phyloP scores from a whole-genome alignment of 352 stramenopile species.

The Salisapilia sapeloensis region DNA sequence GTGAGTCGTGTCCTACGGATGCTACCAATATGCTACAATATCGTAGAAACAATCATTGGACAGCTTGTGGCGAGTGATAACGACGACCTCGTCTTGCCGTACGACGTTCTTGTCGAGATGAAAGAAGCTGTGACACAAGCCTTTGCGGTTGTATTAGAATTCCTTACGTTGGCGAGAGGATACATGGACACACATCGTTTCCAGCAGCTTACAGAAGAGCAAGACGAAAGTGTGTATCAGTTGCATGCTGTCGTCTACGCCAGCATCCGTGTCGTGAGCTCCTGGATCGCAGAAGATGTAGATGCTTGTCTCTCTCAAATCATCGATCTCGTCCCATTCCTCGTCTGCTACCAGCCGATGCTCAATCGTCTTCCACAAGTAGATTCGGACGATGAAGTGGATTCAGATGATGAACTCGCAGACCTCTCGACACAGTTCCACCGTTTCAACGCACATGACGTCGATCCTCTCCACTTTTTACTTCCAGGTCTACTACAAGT shows the following conservation, averaged over 20 bases:
- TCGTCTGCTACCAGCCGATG: slow-evolving; percentile 57
- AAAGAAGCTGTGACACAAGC: slow-evolving; percentile 49
- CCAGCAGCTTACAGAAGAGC: slow-evolving; percentile 15
- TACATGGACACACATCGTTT: slow-evolving; percentile 62
- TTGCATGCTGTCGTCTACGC: slow-evolving; percentile 61
- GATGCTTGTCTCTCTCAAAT: slow-evolving; percentile 50
- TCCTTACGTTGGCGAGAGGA: slow-evolving; percentile 43
- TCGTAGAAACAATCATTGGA: slow-evolving; percentile 54
- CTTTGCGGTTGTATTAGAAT: slow-evolving; percentile 54
- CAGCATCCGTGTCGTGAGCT: slow-evolving; percentile 53
- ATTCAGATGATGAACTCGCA: slow-evolving; percentile 59
- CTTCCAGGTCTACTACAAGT: slow-evolving; percentile 67
- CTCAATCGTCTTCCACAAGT: slow-evolving; percentile 7
- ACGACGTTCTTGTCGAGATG: slow-evolving; percentile 53
- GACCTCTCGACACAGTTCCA: slow-evolving; percentile 12
- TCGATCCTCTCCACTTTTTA: slow-evolving; percentile 69
- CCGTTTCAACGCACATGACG: slow-evolving; percentile 16
- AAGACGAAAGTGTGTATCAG: slow-evolving; percentile 18
- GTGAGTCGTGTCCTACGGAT: slow-evolving; percentile 32
- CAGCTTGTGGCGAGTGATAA: slow-evolving; percentile 34
- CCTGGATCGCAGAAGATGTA: slow-evolving; percentile 73
- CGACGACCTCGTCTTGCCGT: slow-evolving; percentile 26
- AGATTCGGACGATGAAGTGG: slow-evolving; percentile 52
- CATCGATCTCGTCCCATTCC: slow-evolving; percentile 56
- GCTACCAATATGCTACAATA: slow-evolving; percentile 59